phyloP scores from a whole-genome alignment of 176 grass and related monocot genomes.

The Typha latifolia region DNA sequence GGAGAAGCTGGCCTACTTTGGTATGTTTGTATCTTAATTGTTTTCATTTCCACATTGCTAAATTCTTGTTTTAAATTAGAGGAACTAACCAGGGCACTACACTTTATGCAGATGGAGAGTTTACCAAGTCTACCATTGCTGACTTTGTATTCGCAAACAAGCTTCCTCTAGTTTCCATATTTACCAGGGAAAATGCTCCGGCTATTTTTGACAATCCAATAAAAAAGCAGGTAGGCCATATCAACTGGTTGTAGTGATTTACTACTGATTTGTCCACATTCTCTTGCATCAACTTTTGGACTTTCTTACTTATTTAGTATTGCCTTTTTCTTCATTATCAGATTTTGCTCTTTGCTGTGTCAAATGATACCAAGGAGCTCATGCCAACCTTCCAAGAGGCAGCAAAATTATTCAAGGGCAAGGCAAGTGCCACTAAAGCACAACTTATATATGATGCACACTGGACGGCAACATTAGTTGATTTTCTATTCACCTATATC shows the following conservation, averaged over 20 bases:
- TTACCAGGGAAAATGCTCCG: conserved; percentile 64
- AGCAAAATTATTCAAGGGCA: conserved; percentile 84
- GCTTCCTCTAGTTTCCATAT: conserved; percentile 68
- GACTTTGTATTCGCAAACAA: conserved; percentile 81
- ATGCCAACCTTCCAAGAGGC: conserved; percentile 67
- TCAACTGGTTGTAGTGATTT: conserved; percentile 7
- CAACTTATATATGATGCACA: no score
- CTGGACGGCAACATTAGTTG: no score
- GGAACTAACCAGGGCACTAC: background rate
- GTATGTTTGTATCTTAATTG: conserved; percentile 29
- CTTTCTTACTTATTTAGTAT: conserved; percentile 4
- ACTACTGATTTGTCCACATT: conserved; percentile 2
- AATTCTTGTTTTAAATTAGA: background rate
- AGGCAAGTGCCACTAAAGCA: conserved; percentile 31
- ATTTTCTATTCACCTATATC: conserved; percentile 7
- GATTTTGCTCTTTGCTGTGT: conserved; percentile 76
- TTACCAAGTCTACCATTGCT: conserved; percentile 49
- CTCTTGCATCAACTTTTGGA: background rate
- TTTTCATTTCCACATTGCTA: conserved; percentile 9
- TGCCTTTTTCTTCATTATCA: conserved; percentile 23
- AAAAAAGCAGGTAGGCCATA: conserved; percentile 66
- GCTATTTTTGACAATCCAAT: conserved; percentile 87
- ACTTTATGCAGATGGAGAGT: conserved; percentile 54
- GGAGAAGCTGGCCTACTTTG: conserved; percentile 75
- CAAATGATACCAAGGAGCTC: conserved; percentile 48